A percentile compares a stretch with the other conserved stretches of the same genome.
These are phyloP conservation scores for Apiospora hydei DNA, from an alignment of 2,329 filamentous ascomycete genomes.

Conservation along the genomic window DNA sequence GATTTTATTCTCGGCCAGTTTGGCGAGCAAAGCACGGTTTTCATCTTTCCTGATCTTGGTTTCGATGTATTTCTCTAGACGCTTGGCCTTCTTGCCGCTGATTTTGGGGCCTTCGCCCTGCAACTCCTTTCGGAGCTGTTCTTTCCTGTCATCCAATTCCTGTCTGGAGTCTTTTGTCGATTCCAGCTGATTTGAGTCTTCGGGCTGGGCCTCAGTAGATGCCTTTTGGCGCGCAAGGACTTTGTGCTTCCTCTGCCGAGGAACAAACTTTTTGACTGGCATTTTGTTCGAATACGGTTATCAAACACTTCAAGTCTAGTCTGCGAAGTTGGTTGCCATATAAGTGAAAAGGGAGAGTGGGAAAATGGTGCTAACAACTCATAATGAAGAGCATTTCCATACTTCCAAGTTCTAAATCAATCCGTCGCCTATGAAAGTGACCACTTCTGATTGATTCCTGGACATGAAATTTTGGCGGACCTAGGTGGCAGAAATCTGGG, in stretches of 20 bases:
- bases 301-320: constrained; percentile 16
- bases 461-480: constrained; percentile 40
- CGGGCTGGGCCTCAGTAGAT: constrained; percentile 44
- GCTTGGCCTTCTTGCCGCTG: constrained; percentile 71
- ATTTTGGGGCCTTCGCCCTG: constrained; percentile 60
- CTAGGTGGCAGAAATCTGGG: constrained; percentile 41
- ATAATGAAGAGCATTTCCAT: not conserved
- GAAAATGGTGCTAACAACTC: constrained; percentile 23
- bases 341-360: constrained; percentile 28
- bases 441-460: constrained; percentile 17
- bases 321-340: not conserved
- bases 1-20: constrained; percentile 78
- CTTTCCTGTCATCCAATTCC: constrained; percentile 62
- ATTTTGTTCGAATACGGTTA: constrained; percentile 43
- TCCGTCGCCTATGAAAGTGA: constrained; percentile 13
- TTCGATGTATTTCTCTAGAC: constrained; percentile 76
- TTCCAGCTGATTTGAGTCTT: constrained; percentile 63
- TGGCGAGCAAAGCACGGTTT: constrained; percentile 82
- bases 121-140: constrained; percentile 61
- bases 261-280: constrained; percentile 62
- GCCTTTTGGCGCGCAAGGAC: constrained; percentile 64
- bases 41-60: constrained; percentile 95
- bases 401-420: not conserved
- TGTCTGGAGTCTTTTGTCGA: constrained; percentile 56
- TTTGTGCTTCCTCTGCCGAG: constrained; percentile 72